Base-by-base conservation (phyloP, 2,329 filamentous ascomycete species). In the Hypoxylon sp. region DNA sequence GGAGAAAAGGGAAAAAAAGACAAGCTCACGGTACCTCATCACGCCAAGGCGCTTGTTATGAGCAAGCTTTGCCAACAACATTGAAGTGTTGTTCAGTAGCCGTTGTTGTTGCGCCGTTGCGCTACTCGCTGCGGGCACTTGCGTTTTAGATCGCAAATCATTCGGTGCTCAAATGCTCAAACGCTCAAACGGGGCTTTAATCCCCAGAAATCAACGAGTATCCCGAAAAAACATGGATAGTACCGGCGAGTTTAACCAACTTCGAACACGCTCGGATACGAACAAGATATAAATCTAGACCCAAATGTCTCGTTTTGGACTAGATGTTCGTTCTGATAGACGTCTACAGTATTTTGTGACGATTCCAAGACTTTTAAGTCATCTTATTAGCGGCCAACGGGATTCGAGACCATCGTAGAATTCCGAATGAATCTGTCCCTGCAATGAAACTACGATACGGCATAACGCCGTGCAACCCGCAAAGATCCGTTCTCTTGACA, bases 361-460 rank as follows among this genome's bases (percentile, higher is more conserved):
- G 25, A 38, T 25, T 30, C 28, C 21, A 46, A 17, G 41, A 17
- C 41, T n/a, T n/a, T n/a, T n/a, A 10, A 41, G n/a, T n/a, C n/a
- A n/a, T n/a, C n/a, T n/a, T n/a, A 41, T 49, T 19, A 6, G 38
- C 38, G 32, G 45, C 45, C 45, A 23, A 38, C 34, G 50, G 25
- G 21, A 59, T 49, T 59, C 34, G 52, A 41, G 43, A 25, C 53
- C 48, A 60, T 49, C 41, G 38, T 38, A 36, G 50, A 52, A 46
- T 56, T 58, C 56, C 34, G 28, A 38, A 49, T 64, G 21, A 38
- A 49, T 64, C 57, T 52, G 28, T 28, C 43, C 51, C 48, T 59
- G 41, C 23, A 41, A 51, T 49, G 46, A 56, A 53, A 60, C 56
- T 61, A 53, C 52, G 53, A 58, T 61, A 56, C 58, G 28, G 59